Evolutionary conservation across 257 asterid species (phyloP).

Genomic region (Schizonepeta tenuifolia): DNA sequence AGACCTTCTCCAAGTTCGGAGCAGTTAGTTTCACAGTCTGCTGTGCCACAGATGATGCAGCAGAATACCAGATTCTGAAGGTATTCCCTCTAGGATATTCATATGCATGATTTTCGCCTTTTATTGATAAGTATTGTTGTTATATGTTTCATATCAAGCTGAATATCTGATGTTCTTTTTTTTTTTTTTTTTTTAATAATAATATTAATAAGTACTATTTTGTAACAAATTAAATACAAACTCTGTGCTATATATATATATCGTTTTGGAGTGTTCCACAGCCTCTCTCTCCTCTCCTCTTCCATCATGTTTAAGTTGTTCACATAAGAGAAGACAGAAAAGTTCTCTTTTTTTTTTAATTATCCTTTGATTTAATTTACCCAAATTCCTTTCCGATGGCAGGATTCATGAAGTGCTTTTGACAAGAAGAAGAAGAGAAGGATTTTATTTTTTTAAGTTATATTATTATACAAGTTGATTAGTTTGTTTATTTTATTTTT

Average conservation of each 20-base stretch:
- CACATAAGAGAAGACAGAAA: too few species aligned
- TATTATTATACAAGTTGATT: too few species aligned
- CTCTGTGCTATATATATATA: too few species aligned
- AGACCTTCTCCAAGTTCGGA: conserved; percentile 82
- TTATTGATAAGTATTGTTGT: background rate
- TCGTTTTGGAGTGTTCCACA: too few species aligned
- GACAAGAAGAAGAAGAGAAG: background rate
- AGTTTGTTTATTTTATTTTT: too few species aligned
- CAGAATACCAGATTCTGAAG: conserved; percentile 69
- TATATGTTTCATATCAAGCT: background rate
- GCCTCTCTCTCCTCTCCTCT: background rate
- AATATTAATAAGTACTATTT: too few species aligned
- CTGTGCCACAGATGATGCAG: conserved; percentile 70
- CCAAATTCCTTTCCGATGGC: background rate
- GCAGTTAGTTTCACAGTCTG: conserved; percentile 69
- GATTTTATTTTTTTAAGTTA: too few species aligned
- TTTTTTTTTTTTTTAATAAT: too few species aligned
- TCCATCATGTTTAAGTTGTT: conserved; percentile 11
- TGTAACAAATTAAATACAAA: too few species aligned
- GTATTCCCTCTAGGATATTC: conserved; percentile 27
- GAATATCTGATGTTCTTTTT: too few species aligned
- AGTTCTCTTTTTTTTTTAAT: background rate
- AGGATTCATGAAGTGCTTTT: background rate
- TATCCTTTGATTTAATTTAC: background rate
- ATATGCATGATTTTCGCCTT: conserved; percentile 7